These are phyloP conservation scores for Ogataea nitratoaversa DNA, from an alignment of 805 yeast genomes.

Conservation along the genomic window DNA sequence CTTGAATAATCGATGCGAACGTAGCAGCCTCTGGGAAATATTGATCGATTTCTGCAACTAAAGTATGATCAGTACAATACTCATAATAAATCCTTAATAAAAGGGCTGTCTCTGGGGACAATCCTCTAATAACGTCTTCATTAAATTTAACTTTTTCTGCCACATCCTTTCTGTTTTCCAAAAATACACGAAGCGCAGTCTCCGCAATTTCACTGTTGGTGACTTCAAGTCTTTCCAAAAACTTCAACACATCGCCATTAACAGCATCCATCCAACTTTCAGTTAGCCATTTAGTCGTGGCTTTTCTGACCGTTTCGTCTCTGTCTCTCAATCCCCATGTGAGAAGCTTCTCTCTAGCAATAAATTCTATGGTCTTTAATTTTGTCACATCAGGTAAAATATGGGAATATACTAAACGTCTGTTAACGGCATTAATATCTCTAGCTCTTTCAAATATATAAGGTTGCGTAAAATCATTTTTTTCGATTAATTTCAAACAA, in stretches of 20 bases:
- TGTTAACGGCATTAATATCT: slow-evolving; percentile 66
- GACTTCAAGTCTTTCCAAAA: slow-evolving; percentile 70
- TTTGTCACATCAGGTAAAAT: slow-evolving; percentile 65
- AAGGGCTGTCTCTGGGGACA: slow-evolving; percentile 74
- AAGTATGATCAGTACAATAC: slow-evolving; percentile 53
- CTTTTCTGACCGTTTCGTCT: slow-evolving; percentile 65
- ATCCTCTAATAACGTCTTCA: slow-evolving; percentile 61
- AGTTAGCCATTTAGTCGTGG: slow-evolving; percentile 69
- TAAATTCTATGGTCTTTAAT: slow-evolving; percentile 45
- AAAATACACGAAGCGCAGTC: slow-evolving; percentile 58
- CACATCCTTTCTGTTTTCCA: slow-evolving; percentile 59
- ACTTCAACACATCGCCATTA: slow-evolving; percentile 65
- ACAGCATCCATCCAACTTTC: slow-evolving; percentile 67
- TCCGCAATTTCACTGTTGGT: slow-evolving; percentile 65
- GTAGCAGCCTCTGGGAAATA: slow-evolving; percentile 77
- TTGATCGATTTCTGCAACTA: slow-evolving; percentile 54
- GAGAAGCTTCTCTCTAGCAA: slow-evolving; percentile 61
- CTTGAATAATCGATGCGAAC: slow-evolving; percentile 55
- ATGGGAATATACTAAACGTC: slow-evolving; percentile 69
- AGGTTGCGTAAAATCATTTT: slow-evolving; percentile 48
- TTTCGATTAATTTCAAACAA: slow-evolving; percentile 66
- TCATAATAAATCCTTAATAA: slow-evolving; percentile 63
- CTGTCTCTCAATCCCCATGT: slow-evolving; percentile 88
- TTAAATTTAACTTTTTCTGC: slow-evolving; percentile 55
- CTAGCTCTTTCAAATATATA: slow-evolving; percentile 75